Conservation (phyloP, 2,329 filamentous ascomycete species). For the Davidsoniella neocaledoniae region DNA sequence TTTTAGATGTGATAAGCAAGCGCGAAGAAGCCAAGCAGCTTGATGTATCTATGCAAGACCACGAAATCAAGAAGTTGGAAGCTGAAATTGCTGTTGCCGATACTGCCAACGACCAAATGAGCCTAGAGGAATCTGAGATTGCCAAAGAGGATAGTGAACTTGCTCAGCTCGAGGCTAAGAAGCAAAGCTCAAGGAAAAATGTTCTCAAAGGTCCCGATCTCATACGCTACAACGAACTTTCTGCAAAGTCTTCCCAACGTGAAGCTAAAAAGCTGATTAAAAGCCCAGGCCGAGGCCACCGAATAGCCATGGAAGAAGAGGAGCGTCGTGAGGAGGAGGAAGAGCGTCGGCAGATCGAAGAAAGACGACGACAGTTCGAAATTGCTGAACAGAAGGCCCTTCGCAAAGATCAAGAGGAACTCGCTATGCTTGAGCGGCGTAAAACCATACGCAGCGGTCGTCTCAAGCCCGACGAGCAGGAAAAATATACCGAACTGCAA, state of each 20-base stretch:
- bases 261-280: conserved; percentile 9
- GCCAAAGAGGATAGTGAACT: conserved; percentile 9
- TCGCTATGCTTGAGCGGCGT: conserved; percentile 1
- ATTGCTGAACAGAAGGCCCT: conserved; percentile 1
- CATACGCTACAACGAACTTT: conserved; percentile 10
- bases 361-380: conserved; percentile 4
- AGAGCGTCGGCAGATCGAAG: conserved; percentile 7
- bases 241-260: conserved; percentile 8
- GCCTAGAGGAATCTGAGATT: conserved; percentile 5
- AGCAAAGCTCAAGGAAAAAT: conserved; percentile 3
- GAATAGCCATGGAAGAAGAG: conserved; percentile 6
- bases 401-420: not conserved
- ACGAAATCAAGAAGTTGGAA: conserved; percentile 4
- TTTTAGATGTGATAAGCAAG: not conserved
- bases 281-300: conserved; percentile 6
- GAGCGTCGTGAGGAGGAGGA: conserved; percentile 8
- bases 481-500: not conserved
- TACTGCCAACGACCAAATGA: not conserved
- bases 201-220: conserved; percentile 1
- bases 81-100: conserved; percentile 9
- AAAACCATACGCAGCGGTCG: conserved; percentile 5
- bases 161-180: conserved; percentile 8
- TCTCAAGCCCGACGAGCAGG: not conserved
- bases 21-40: not conserved
- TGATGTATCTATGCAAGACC: not conserved